phyloP scores from a whole-genome alignment of 1,284 basidiomycete genomes.

The Testicularia cyperi region DNA sequence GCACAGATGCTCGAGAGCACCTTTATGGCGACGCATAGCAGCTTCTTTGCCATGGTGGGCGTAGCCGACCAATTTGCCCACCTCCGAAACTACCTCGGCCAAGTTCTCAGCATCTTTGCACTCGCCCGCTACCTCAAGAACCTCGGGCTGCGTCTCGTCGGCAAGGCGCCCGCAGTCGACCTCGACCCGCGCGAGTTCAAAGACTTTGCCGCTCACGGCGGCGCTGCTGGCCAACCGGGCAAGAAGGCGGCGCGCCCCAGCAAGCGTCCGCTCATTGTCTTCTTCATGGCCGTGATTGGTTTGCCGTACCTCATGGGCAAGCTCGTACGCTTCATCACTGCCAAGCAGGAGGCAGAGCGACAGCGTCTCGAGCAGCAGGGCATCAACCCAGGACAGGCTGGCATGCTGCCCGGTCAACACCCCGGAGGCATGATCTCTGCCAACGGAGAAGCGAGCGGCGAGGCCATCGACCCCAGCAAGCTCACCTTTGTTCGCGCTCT shows the following conservation, averaged over 20 bases:
- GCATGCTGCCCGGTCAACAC: constrained; percentile 69
- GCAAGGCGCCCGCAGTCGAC: constrained; percentile 45
- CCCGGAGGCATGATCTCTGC: constrained; percentile 38
- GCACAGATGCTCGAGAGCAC: constrained; percentile 97
- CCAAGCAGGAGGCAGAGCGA: constrained; percentile 64
- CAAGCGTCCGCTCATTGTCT: constrained; percentile 89
- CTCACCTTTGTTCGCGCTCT: constrained; percentile 85
- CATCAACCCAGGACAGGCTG: constrained; percentile 57
- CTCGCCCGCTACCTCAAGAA: constrained; percentile 77
- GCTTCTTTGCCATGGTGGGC: constrained; percentile 98
- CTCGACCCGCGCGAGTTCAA: constrained; percentile 54
- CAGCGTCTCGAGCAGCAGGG: constrained; percentile 58
- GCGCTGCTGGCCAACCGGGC: constrained; percentile 16
- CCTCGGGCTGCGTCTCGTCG: constrained; percentile 46
- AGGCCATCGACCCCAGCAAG: constrained; percentile 64
- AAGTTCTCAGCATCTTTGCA: constrained; percentile 84
- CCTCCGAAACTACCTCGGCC: constrained; percentile 86
- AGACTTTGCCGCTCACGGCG: constrained; percentile 51
- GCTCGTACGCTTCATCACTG: constrained; percentile 77
- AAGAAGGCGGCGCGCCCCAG: constrained; percentile 60
- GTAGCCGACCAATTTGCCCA: constrained; percentile 93
- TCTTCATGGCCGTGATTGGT: constrained; percentile 92
- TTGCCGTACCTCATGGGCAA: constrained; percentile 91
- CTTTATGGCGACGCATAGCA: constrained; percentile 97
- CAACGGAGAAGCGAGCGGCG: constrained; percentile 47